A percentile compares a stretch with the other conserved stretches of the same genome.
Conservation (phyloP, 768 basidiomycete species). For the Gyrodon lividus region DNA sequence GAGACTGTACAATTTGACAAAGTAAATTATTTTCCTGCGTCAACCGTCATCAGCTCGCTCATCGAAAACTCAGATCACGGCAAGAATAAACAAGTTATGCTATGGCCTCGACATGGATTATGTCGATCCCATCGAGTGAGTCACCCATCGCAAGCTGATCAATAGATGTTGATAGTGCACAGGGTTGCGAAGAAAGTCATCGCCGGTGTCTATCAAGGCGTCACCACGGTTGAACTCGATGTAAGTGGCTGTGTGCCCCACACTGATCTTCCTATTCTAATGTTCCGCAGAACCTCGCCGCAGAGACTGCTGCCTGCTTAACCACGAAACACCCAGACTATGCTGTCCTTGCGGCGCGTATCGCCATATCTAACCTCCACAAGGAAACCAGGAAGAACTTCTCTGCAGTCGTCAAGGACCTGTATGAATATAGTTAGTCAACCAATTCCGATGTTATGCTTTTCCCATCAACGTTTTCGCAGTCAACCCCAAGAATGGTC, state of each 20-base stretch:
- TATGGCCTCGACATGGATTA: slow-evolving; percentile 93
- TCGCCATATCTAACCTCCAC: slow-evolving; percentile 97
- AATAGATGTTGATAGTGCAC: slow-evolving; percentile 8
- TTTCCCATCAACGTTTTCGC: not conserved
- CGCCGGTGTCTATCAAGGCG: slow-evolving; percentile 89
- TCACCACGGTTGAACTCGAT: slow-evolving; percentile 97
- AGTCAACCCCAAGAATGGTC: slow-evolving; percentile 96
- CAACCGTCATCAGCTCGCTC: slow-evolving; percentile 15
- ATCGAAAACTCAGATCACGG: slow-evolving; percentile 62
- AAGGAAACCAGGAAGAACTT: slow-evolving; percentile 99
- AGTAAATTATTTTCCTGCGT: slow-evolving; percentile 40
- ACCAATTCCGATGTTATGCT: not conserved
- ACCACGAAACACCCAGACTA: slow-evolving; percentile 98
- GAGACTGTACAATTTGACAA: slow-evolving; percentile 94
- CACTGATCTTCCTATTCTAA: slow-evolving; percentile 4
- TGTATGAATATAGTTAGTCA: slow-evolving; percentile 81
- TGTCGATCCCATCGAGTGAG: slow-evolving; percentile 85
- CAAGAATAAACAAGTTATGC: slow-evolving; percentile 85
- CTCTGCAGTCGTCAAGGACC: slow-evolving; percentile 85
- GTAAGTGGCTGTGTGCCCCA: slow-evolving; percentile 44
- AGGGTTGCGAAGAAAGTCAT: slow-evolving; percentile 93
- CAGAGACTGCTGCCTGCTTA: slow-evolving; percentile 95
- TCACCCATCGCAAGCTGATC: not conserved
- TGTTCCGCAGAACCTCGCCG: slow-evolving; percentile 76
- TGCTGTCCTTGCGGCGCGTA: slow-evolving; percentile 96